Base-by-base conservation (phyloP, 768 basidiomycete genomes). In the Mycena floridula region DNA sequence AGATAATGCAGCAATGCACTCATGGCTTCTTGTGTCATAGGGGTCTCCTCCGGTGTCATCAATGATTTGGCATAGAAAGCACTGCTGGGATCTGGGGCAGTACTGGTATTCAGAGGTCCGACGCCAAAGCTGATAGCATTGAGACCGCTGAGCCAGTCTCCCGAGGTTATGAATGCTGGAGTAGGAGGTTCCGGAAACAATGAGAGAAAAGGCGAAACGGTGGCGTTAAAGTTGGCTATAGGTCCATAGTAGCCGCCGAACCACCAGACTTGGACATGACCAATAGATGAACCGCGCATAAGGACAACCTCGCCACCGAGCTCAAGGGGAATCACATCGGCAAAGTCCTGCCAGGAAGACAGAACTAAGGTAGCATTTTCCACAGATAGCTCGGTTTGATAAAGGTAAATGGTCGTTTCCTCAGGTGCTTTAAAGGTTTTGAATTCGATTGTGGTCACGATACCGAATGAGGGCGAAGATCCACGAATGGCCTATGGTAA, bases 281-380 rank as follows among this genome's bases (percentile, higher is more conserved):
- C 50, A 25, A 42, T 27, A 13, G 42, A 6, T 3, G 40, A 26
- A n/a, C 48, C 48, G 37, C 40, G 30, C 5, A 40, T 18, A 3
- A 52, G 25, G 22, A 20, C 16, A 22, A 52, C 27, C 35, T 52
- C 48, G n/a, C 48, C 48, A 15, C 51, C 51, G 7, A 52, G 43
- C 18, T 42, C 42, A 8, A 25, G 15, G 3, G 51, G 45, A 26
- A 49, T 20, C 20, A 23, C 25, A 20, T 37, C 40, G 18, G 30
- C 37, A 27, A 50, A 52, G 3, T 25, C 30, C 47, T 52, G 51
- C 21, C 40, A 52, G 13, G 16, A 13, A 7, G 42, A 25, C 21
- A 52, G 42, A 7, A 43, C 25, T 16, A 22, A n/a, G 4, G 46
- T 38, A 12, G 46, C 48, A 21, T 36, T 25, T 3, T 35, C n/a